Conservation (phyloP, 75 land plant genomes). For the Larix kaempferi region DNA sequence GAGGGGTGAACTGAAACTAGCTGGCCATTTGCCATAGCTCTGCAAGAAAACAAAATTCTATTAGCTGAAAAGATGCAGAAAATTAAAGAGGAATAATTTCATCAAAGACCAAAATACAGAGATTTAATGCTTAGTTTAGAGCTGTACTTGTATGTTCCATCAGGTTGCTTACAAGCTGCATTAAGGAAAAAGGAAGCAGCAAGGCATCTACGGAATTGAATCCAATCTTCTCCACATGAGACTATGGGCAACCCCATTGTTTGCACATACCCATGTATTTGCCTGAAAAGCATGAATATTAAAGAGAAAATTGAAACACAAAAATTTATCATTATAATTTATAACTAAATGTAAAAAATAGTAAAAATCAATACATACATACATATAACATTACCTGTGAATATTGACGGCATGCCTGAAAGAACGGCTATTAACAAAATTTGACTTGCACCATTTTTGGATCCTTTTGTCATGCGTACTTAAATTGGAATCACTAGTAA, state of each 20-base stretch:
- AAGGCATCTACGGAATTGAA: conserved; percentile 82
- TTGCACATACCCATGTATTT: conserved; percentile 71
- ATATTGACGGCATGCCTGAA: conserved; percentile 80
- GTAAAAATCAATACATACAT: neutral
- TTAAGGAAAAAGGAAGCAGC: conserved; percentile 90
- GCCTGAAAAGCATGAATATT: conserved; percentile 44
- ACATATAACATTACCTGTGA: conserved; percentile 50
- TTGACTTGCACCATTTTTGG: conserved; percentile 82
- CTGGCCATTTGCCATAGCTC: conserved; percentile 73
- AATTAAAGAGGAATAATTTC: neutral
- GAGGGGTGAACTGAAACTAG: conserved; percentile 84
- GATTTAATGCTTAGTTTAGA: neutral
- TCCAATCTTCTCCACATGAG: conserved; percentile 87
- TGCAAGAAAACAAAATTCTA: conserved; percentile 14
- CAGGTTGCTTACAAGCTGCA: conserved; percentile 76
- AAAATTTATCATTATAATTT: neutral
- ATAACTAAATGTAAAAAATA: neutral
- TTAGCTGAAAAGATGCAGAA: neutral
- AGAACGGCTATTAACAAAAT: conserved; percentile 82
- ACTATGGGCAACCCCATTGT: conserved; percentile 63
- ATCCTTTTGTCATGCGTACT: conserved; percentile 45
- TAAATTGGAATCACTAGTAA: conserved; percentile 17
- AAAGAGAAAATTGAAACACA: neutral
- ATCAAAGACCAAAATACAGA: neutral
- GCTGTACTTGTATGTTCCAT: conserved; percentile 84